Base-by-base conservation (phyloP, 352 stramenopile species). In the Phytophthora meadii region DNA sequence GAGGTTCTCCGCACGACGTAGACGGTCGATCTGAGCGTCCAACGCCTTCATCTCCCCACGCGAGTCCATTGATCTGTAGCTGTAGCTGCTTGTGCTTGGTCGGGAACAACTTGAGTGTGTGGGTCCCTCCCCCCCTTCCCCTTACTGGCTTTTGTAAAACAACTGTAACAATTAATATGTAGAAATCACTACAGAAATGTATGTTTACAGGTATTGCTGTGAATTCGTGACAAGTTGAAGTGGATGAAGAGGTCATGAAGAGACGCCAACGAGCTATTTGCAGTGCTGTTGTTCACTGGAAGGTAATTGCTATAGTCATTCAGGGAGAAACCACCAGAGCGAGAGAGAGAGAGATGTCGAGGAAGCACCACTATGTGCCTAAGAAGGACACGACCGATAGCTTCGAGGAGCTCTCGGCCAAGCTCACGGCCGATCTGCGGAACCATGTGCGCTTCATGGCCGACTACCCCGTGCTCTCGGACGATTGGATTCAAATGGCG, bases 401-500 rank as follows among this genome's bases (percentile, higher is more conserved):
- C 69, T 88, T 97, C 53, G 90, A 97, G 54, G 77, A 89, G 68
- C 81, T 97, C 49, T 92, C 84, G 46, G 73, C 71, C 63, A 97
- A 96, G 73, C 87, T 97, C 56, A 92, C 82, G 32, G 79, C 82
- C 9, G 88, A 97, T 63, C 75, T 97, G 63, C 82, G 89, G 56
- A 87, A 84, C 57, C 82, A 96, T 64, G 90, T 97, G 54, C 87
- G 87, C 60, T 93, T 93, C 64, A 89, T 97, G 61, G 84, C 81
- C 4, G 83, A 93, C 63, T 97, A 94, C 57, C 89, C 88, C 4
- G 80, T 97, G 53, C 78, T 97, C 27, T 94, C 87, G 25, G 87
- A 95, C 50, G 77, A 89, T 54, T 97, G 91, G 91, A 90, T 85
- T 47, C 64, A 84, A 51, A 97, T 97, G 91, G 88, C 91, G 0